phyloP scores from a whole-genome alignment of 306 rosid species.

The Alnus rubra region DNA sequence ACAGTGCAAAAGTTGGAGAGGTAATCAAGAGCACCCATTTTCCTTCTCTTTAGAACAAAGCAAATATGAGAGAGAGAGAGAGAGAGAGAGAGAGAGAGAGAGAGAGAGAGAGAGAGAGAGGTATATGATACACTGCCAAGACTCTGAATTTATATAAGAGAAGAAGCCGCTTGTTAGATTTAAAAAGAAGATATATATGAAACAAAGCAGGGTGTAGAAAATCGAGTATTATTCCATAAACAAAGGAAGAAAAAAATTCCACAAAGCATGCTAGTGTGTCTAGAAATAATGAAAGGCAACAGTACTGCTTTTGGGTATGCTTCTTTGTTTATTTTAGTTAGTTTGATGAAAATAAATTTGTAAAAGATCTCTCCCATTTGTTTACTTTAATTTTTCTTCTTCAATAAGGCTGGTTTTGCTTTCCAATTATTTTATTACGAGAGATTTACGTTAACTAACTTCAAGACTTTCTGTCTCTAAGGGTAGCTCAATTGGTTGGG shows the following conservation, averaged over 20 bases:
- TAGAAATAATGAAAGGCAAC: conserved; percentile 22
- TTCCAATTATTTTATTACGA: conserved; percentile 12
- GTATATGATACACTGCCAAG: conserved; percentile 15
- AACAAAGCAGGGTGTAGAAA: conserved; percentile 29
- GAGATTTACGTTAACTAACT: not conserved
- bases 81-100: conserved; percentile 27
- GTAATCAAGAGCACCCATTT: conserved; percentile 87
- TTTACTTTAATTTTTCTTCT: conserved; percentile 19
- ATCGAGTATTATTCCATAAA: not conserved
- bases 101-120: conserved; percentile 27
- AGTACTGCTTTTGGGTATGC: conserved; percentile 28
- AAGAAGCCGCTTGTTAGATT: conserved; percentile 5
- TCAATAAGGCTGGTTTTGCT: conserved; percentile 29
- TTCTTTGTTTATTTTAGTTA: conserved; percentile 2
- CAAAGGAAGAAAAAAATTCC: conserved; percentile 20
- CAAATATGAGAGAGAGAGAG: conserved; percentile 14
- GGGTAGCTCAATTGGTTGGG: too few relatives aligned
- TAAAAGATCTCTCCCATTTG: conserved; percentile 25
- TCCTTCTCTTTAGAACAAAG: conserved; percentile 21
- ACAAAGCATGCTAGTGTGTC: conserved; percentile 33
- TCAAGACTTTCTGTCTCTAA: too few relatives aligned
- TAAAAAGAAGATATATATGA: conserved; percentile 8
- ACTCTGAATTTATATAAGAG: conserved; percentile 40
- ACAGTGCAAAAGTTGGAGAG: conserved; percentile 68
- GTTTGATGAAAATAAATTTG: not conserved